Evolutionary conservation across 805 yeast genomes (phyloP), one percentile per base, ranked within the genome.

Genomic region (Metschnikowia sp.): DNA sequence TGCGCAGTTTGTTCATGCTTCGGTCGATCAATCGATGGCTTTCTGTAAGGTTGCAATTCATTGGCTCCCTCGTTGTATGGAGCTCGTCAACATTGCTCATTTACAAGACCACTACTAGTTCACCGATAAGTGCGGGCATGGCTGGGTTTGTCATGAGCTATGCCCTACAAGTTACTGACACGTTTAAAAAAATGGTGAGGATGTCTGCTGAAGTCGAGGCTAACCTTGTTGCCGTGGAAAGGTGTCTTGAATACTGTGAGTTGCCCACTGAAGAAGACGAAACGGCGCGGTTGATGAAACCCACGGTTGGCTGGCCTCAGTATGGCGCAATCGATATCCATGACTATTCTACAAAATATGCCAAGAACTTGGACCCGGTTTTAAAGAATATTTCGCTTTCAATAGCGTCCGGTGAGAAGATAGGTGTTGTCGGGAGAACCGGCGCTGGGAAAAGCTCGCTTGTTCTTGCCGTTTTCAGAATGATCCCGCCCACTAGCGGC

Each of bases 351-450:
- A 83, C 97, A 4, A 78, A 88, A 49, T 92, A 92, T 62, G 82
- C 97, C 64, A 80, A 83, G 11, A 90, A 84, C 49, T 75, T 92
- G 53, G 96, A 88, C 42, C 76, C 86, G 15, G 94, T 88, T 4
- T 73, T 92, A 66, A 86, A 83, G 57, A 72, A 83, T 48, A 78
- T 92, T 57, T 75, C 71, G 48, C 61, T 92, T 22, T 68, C 77
- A 10, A 81, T 92, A 57, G 75, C 81, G 40, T 81, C 91, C 1
- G 72, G 78, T 48, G 97, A 92, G 63, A 92, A 92, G 65, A 75
- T 91, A 61, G 98, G 98, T 52, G 90, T 91, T 66, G 97, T 92
- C 47, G 98, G 98, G 26, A 79, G 98, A 63, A 91, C 98, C 63
- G 77, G 76, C 8, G 80, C 84, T 4, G 70, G 72, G 3, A 54